Conservation (phyloP, 805 yeast species). For the Ogataea nonfermentans region DNA sequence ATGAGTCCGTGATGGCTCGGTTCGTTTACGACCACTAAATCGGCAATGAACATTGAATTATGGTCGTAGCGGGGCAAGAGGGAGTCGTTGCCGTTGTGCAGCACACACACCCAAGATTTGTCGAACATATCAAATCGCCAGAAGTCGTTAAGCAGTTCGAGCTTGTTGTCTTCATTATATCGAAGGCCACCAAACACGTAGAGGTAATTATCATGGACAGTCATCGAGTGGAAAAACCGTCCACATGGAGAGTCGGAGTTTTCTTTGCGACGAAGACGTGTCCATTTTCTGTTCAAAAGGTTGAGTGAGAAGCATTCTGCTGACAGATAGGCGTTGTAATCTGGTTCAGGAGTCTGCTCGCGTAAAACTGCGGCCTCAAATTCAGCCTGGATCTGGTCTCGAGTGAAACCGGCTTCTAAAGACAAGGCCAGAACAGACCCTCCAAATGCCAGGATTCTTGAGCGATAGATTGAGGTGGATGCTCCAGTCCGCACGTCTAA, state of each 20-base stretch:
- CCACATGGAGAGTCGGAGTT: constrained; percentile 36
- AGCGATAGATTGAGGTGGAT: constrained; percentile 53
- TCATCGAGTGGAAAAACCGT: constrained; percentile 60
- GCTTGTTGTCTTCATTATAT: constrained; percentile 37
- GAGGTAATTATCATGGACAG: constrained; percentile 47
- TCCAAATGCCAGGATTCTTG: constrained; percentile 64
- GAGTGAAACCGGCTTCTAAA: constrained; percentile 37
- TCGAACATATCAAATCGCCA: constrained; percentile 63
- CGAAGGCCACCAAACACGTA: constrained; percentile 67
- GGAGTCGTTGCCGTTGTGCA: constrained; percentile 32
- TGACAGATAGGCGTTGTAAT: constrained; percentile 43
- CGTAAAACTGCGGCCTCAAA: constrained; percentile 27
- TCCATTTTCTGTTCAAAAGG: constrained; percentile 60
- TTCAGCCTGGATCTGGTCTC: constrained; percentile 39
- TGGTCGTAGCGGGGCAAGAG: constrained; percentile 48
- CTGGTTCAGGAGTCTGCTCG: constrained; percentile 7
- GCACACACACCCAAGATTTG: constrained; percentile 52
- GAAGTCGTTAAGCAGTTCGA: constrained; percentile 56
- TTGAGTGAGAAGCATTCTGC: constrained; percentile 62
- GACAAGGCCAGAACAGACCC: constrained; percentile 62
- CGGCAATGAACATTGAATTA: constrained; percentile 42
- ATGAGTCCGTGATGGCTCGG: constrained; percentile 47
- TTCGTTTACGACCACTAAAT: constrained; percentile 35
- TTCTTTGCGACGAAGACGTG: constrained; percentile 35
- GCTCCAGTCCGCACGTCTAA: constrained; percentile 69